Evolutionary conservation across 2,329 filamentous ascomycete species (phyloP), one percentile per base, ranked within the genome.

Genomic region (Fusarium secorum): DNA sequence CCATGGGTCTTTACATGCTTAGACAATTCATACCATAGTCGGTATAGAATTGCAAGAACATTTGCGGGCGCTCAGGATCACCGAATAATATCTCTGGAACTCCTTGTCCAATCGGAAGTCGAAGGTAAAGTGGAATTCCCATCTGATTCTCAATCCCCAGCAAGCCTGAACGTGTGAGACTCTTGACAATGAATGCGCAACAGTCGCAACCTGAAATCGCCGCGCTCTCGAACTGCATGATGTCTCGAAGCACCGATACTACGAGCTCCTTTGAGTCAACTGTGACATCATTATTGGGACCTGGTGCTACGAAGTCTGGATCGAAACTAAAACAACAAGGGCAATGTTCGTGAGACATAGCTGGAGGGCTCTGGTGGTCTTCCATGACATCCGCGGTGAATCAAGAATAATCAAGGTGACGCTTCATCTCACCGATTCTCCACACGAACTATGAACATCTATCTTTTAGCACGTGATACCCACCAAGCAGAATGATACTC

Each of bases 51-150:
- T 73, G 71, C 7, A 66, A 24, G 15, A 60, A 63, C 4, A 52
- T 39, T n/a, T 30, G 44, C 26, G 44, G 39, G 6, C 35, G 22
- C 7, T 22, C 42, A 11, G 36, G 18, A 6, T 46, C n/a, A 11
- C 20, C 26, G 15, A 70, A 58, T 2, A 60, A 36, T 51, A 74
- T 49, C 30, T 74, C 71, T 38, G 69, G 61, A 30, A 65, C 72
- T 6, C 71, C 71, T 10, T 28, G 44, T 11, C 38, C 44, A 20
- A 64, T 68, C 0, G 71, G 60, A 30, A 72, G 65, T 17, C 65
- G 54, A 3, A 74, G 36, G 32, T 28, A 44, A 8, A 63, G n/a
- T 14, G 20, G 20, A 33, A 20, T 49, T 20, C 7, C 52, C 33
- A n/a, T 28, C 11, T 48, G n/a, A 0, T 10, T 26, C 7, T 44